phyloP scores from a whole-genome alignment of 1,284 basidiomycete genomes.

The Bondarzewia mesenterica region DNA sequence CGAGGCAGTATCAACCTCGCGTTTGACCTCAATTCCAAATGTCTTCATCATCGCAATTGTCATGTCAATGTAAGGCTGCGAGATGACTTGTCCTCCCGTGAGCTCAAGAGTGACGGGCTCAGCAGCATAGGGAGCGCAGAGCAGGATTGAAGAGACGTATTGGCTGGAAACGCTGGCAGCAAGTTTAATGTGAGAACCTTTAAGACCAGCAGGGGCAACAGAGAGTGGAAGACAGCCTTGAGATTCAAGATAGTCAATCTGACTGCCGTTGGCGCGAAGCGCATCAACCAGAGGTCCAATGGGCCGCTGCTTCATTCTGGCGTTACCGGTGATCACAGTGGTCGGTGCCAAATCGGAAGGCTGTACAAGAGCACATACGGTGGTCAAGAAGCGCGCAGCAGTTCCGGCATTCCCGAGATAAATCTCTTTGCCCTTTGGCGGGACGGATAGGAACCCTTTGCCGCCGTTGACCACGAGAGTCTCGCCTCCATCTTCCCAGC shows the following conservation, averaged over 20 bases:
- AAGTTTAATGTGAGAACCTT: constrained; percentile 79
- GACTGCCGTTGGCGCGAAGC: constrained; percentile 74
- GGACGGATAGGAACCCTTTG: constrained; percentile 72
- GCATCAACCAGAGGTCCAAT: constrained; percentile 96
- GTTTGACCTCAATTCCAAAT: constrained; percentile 81
- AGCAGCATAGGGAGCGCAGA: constrained; percentile 90
- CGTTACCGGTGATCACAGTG: constrained; percentile 92
- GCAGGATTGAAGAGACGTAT: constrained; percentile 95
- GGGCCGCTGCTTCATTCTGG: constrained; percentile 95
- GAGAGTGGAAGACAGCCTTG: constrained; percentile 85
- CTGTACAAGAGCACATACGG: constrained; percentile 84
- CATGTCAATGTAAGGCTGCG: constrained; percentile 99
- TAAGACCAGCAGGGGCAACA: constrained; percentile 80
- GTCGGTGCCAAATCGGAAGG: constrained; percentile 33
- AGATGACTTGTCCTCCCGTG: constrained; percentile 90
- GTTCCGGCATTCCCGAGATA: constrained; percentile 98
- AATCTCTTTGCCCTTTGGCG: constrained; percentile 75
- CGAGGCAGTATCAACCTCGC: constrained; percentile 55
- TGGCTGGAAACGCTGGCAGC: constrained; percentile 95
- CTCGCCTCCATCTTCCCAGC: constrained; percentile 91
- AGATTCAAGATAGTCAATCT: constrained; percentile 74
- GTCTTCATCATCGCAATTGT: constrained; percentile 96
- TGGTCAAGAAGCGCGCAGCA: constrained; percentile 95
- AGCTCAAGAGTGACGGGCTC: constrained; percentile 84
- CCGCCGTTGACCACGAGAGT: constrained; percentile 91